Evolutionary conservation across 176 grass and related monocot genomes (phyloP).

Genomic region (Triticum timopheevii): DNA sequence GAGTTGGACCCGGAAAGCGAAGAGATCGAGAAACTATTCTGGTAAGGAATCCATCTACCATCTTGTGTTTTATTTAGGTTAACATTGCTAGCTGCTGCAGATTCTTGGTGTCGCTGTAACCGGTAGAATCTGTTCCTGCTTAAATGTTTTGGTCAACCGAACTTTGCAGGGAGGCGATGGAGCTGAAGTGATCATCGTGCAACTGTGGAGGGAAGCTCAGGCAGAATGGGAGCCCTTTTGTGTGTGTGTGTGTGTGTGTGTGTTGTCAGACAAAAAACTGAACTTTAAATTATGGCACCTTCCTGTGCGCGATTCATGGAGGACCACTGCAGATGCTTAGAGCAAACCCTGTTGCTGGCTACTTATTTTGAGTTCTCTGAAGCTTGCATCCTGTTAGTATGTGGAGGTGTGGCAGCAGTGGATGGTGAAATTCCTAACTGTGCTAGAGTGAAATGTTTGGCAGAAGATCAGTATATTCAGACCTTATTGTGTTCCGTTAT

Average conservation of each 20-base stretch:
- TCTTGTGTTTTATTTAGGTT: background rate
- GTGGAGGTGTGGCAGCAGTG: background rate
- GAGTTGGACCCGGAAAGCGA: background rate
- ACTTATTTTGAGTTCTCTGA: background rate
- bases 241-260: too few relatives aligned
- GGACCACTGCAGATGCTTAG: background rate
- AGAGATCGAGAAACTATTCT: slow-evolving; percentile 1
- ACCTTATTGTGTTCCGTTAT: too few relatives aligned
- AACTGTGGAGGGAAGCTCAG: too few relatives aligned
- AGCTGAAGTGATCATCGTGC: background rate
- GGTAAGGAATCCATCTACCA: slow-evolving; percentile 21
- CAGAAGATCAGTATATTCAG: background rate
- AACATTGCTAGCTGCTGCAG: too few relatives aligned
- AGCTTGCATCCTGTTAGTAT: background rate
- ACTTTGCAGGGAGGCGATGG: background rate
- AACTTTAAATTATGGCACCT: background rate
- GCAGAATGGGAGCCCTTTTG: too few relatives aligned
- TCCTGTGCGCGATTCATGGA: background rate
- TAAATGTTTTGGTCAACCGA: background rate
- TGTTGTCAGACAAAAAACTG: background rate
- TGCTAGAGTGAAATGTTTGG: too few relatives aligned
- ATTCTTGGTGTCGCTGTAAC: background rate
- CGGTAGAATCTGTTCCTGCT: background rate
- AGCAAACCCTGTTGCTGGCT: background rate
- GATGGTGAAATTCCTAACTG: background rate